Evolutionary conservation across 2,329 filamentous ascomycete genomes (phyloP).

Genomic region (Annulohypoxylon truncatum): DNA sequence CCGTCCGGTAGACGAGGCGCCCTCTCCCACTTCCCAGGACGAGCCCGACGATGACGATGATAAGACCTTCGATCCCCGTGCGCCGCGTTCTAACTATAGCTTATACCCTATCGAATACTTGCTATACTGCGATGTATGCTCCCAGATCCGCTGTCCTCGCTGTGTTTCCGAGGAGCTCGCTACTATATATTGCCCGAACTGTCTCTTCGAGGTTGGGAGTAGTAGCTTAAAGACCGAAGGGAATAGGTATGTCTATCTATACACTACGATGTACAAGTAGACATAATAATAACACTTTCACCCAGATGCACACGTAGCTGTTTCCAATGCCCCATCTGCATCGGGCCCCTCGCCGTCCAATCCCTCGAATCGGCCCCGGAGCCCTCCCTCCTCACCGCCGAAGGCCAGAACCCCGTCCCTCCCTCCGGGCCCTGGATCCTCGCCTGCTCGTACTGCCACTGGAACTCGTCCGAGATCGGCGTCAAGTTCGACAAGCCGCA

Average conservation of each 20-base stretch:
- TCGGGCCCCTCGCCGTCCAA: slow-evolving; percentile 80
- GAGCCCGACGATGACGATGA: slow-evolving; percentile 64
- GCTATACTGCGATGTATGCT: slow-evolving; percentile 96
- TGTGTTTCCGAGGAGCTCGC: slow-evolving; percentile 95
- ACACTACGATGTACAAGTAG: neutral
- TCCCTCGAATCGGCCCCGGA: slow-evolving; percentile 70
- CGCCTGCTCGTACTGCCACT: slow-evolving; percentile 90
- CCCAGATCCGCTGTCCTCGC: slow-evolving; percentile 92
- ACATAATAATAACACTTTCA: slow-evolving; percentile 10
- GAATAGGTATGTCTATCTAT: slow-evolving; percentile 76
- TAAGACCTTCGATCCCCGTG: slow-evolving; percentile 85
- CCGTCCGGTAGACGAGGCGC: slow-evolving; percentile 50
- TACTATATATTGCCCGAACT: slow-evolving; percentile 94
- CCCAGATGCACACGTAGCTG: slow-evolving; percentile 89
- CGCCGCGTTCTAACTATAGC: slow-evolving; percentile 87
- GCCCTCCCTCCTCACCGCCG: slow-evolving; percentile 58
- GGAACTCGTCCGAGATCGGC: slow-evolving; percentile 89
- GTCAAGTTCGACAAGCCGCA: slow-evolving; percentile 91
- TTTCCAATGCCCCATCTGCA: slow-evolving; percentile 93
- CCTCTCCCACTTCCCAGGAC: slow-evolving; percentile 39
- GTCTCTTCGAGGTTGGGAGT: slow-evolving; percentile 94
- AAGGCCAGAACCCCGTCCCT: slow-evolving; percentile 52
- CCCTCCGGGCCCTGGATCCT: slow-evolving; percentile 75
- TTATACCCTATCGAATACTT: slow-evolving; percentile 93
- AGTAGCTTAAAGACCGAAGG: slow-evolving; percentile 93